phyloP scores from a whole-genome alignment of 1,139 yeast species.

The Hyphopichia buzzinii region DNA sequence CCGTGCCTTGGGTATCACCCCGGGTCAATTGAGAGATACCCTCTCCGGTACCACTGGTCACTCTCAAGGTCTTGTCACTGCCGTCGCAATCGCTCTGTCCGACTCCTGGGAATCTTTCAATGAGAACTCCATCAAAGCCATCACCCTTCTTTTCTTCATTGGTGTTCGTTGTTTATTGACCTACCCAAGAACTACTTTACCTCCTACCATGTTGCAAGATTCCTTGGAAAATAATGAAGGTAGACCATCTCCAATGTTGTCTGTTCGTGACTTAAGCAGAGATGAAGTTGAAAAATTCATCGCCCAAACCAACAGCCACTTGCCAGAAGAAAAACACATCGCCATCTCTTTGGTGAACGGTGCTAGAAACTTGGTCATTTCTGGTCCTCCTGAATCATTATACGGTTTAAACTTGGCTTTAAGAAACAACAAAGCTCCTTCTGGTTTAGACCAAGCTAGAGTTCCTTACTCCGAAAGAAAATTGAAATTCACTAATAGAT shows the following conservation, averaged over 20 bases:
- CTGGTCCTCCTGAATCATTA: conserved; percentile 98
- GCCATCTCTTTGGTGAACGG: conserved; percentile 91
- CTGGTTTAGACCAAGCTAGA: conserved; percentile 93
- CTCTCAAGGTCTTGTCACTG: conserved; percentile 95
- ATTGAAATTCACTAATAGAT: conserved; percentile 86
- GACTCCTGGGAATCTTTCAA: conserved; percentile 83
- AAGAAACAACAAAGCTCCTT: conserved; percentile 91
- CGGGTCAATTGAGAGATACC: conserved; percentile 77
- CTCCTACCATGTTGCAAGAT: conserved; percentile 92
- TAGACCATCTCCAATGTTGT: conserved; percentile 94
- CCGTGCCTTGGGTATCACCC: conserved; percentile 78
- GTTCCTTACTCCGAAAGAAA: conserved; percentile 92
- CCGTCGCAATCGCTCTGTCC: conserved; percentile 85
- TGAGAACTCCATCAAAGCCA: conserved; percentile 70
- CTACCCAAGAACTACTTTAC: conserved; percentile 90
- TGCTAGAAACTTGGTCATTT: conserved; percentile 89
- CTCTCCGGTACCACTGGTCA: conserved; percentile 94
- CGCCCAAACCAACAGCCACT: conserved; percentile 85
- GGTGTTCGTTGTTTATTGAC: conserved; percentile 89
- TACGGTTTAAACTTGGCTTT: conserved; percentile 91
- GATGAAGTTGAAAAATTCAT: conserved; percentile 78
- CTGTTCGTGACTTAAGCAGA: conserved; percentile 81
- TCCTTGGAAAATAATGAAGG: conserved; percentile 95
- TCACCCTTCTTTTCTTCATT: conserved; percentile 83
- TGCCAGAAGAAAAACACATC: conserved; percentile 88